These are phyloP conservation scores for Begonia masoniana DNA, from an alignment of 306 rosid genomes.

Conservation along the genomic window DNA sequence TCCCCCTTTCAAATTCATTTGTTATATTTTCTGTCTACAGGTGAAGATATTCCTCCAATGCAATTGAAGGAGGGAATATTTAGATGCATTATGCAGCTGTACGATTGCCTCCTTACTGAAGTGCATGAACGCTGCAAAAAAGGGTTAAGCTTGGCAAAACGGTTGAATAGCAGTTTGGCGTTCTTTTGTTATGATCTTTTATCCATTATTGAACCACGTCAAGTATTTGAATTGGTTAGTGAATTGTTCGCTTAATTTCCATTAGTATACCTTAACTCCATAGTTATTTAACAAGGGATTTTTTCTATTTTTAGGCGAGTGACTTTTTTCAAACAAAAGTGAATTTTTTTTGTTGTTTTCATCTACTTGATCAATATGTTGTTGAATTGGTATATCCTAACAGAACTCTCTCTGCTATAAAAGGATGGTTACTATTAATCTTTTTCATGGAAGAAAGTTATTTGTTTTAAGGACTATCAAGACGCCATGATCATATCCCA, in stretches of 20 bases:
- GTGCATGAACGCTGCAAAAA: conserved; percentile 99
- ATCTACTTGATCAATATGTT: no score
- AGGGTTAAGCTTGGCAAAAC: conserved; percentile 91
- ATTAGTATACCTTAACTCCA: not conserved
- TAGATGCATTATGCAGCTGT: conserved; percentile 96
- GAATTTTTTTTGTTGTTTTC: no score
- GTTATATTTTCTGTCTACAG: conserved; percentile 23
- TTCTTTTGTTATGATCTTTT: conserved; percentile 96
- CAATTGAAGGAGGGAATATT: conserved; percentile 95
- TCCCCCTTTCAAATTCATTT: no score
- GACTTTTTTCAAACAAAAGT: no score
- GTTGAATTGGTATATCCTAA: no score
- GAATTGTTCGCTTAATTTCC: conserved; percentile 11
- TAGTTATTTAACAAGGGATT: not conserved
- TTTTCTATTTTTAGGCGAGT: not conserved
- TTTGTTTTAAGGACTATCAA: no score
- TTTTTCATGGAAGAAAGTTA: no score
- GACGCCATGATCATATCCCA: no score
- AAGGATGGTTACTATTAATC: no score
- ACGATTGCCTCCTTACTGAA: conserved; percentile 96
- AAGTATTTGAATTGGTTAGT: conserved; percentile 93
- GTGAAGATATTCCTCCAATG: conserved; percentile 98
- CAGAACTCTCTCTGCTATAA: no score
- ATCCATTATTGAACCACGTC: conserved; percentile 92
- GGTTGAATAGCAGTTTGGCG: conserved; percentile 93